Conservation (phyloP, 2,329 filamentous ascomycete species). For the Colletotrichum musae region DNA sequence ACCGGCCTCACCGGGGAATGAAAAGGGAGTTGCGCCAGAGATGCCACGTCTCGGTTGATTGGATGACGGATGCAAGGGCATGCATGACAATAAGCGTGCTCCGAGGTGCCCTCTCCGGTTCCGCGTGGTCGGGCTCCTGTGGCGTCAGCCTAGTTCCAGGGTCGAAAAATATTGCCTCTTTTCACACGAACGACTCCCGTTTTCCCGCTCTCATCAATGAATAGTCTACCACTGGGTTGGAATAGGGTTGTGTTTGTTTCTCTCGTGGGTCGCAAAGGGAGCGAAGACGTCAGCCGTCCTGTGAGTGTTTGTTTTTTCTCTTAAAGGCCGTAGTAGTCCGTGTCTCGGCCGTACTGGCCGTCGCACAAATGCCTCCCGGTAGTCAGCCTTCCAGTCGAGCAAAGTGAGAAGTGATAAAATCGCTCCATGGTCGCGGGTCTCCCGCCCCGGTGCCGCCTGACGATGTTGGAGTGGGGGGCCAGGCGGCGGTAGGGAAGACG, state of each 20-base stretch:
- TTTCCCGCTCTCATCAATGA: not conserved
- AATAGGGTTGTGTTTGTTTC: not conserved
- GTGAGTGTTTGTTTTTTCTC: not conserved
- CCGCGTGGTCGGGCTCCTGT: constrained; percentile 37
- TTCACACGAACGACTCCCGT: not conserved
- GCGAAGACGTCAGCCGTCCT: not conserved
- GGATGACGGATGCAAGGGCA: constrained; percentile 29
- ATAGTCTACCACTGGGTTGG: not conserved
- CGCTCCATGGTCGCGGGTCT: not conserved
- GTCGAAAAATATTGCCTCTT: constrained; percentile 24
- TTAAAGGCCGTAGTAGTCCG: constrained; percentile 36
- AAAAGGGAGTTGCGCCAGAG: constrained; percentile 27
- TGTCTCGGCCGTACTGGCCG: constrained; percentile 30
- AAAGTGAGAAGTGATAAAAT: constrained; percentile 24
- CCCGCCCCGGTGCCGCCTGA: not conserved
- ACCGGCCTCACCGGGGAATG: constrained; percentile 25
- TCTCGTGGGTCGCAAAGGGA: not conserved
- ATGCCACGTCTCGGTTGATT: constrained; percentile 8
- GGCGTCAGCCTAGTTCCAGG: constrained; percentile 22
- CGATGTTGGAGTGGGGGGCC: constrained; percentile 7
- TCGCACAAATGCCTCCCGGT: constrained; percentile 13
- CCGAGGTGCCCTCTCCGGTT: constrained; percentile 25
- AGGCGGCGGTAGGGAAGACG: not conserved
- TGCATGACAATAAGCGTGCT: constrained; percentile 4
- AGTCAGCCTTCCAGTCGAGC: not conserved